Base-by-base conservation (phyloP, 2,329 filamentous ascomycete genomes). In the Fusarium staphyleae region DNA sequence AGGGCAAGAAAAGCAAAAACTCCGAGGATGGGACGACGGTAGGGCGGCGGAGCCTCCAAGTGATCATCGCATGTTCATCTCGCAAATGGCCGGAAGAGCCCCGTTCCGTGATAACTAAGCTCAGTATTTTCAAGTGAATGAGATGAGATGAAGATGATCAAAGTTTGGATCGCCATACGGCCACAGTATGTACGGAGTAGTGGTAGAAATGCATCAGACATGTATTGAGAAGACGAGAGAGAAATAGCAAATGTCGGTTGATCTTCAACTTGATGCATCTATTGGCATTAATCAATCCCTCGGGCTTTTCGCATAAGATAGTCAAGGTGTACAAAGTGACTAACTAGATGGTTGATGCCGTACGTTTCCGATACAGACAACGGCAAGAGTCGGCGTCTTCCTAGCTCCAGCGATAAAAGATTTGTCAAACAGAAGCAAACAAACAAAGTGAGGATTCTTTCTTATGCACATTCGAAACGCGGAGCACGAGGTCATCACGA, bases 31-130 rank as follows among this genome's bases (percentile, higher is more conserved):
- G 18, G 7, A 37, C 19, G 13, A 11, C 34, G 16, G n/a, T n/a
- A n/a, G n/a, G n/a, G n/a, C n/a, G n/a, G n/a, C n/a, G n/a, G n/a
- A n/a, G n/a, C n/a, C n/a, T n/a, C n/a, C 34, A 24, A 35, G 42
- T 45, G 56, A 57, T 57, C 53, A 39, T 54, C 43, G 50, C 43
- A 42, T 43, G 33, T 50, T 60, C 56, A 50, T 57, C 42, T 57
- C 34, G 53, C 39, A 33, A 45, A 45, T 15, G 16, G 14, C 42
- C 42, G 42, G 42, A 18, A 45, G 19, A 28, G n/a, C 42, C n/a
- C n/a, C n/a, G 10, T 35, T 34, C 42, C 22, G 42, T 29, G n/a
- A n/a, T n/a, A 44, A 14, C 19, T 29, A 8, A n/a, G 19, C 19
- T 6, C 6, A 4, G 19, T 22, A 4, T 22, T 22, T 22, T 22